Conservation (phyloP, 768 basidiomycete genomes). For the Boletus tylopilopsis region DNA sequence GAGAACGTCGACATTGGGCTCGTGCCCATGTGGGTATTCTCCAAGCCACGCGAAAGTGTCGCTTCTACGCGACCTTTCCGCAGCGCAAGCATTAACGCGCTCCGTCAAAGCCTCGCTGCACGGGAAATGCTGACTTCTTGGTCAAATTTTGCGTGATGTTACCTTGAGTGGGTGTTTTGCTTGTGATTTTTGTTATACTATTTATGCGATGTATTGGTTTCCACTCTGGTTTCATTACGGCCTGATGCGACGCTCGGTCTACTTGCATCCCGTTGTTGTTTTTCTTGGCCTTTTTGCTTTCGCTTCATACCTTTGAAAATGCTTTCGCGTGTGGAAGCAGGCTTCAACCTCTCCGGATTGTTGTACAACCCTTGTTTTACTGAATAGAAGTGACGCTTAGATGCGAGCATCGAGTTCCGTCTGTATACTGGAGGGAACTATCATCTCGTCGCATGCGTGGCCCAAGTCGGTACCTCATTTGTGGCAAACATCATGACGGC, state of each 20-base stretch:
- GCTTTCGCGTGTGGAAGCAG: not conserved
- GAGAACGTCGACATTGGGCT: constrained; percentile 62
- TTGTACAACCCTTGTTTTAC: not conserved
- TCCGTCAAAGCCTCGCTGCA: constrained; percentile 35
- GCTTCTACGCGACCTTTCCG: constrained; percentile 62
- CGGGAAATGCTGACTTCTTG: constrained; percentile 58
- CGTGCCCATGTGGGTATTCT: constrained; percentile 76
- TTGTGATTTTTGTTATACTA: not conserved
- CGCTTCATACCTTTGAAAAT: not conserved
- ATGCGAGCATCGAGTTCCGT: too few relatives aligned
- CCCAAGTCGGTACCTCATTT: too few relatives aligned
- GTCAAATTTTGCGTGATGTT: constrained; percentile 32
- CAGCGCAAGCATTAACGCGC: constrained; percentile 45
- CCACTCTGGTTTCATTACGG: not conserved
- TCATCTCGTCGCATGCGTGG: too few relatives aligned
- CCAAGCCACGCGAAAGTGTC: constrained; percentile 57
- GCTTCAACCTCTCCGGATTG: not conserved
- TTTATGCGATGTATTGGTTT: not conserved
- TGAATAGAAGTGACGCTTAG: not conserved
- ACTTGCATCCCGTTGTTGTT: not conserved
- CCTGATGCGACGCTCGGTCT: not conserved
- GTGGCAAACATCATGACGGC: too few relatives aligned
- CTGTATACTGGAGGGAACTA: too few relatives aligned
- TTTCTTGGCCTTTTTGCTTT: not conserved
- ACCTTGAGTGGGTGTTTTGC: too few relatives aligned